Base-by-base conservation (phyloP, 2,329 filamentous ascomycete species). In the Colletotrichum salicis region DNA sequence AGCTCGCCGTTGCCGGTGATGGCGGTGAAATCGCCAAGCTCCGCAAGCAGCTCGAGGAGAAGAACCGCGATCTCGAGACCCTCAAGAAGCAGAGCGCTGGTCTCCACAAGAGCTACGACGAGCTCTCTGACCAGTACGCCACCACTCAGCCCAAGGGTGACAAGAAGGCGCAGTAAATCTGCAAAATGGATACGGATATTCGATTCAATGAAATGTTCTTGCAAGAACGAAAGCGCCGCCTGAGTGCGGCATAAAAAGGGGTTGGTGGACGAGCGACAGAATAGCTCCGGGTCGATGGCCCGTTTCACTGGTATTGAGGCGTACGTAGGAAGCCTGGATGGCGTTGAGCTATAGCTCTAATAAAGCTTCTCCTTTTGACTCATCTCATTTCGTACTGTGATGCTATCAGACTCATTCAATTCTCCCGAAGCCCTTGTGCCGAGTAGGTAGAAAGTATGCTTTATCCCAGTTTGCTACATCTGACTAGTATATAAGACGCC, bases 31-130 rank as follows among this genome's bases (percentile, higher is more conserved):
- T 98, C 74, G 89, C 88, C 65, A 82, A 84, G 70, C 88, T 95
- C 73, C 90, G 87, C 84, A 87, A 89, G 85, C 87, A 97, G 81
- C 87, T 97, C 74, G 90, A 91, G 73, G 87, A 90, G 82, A 95
- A 95, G 86, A 93, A 98, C 76, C 89, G 88, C 76, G 95, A 98
- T 78, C 90, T 98, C 76, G 90, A 93, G 84, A 94, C 90, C 69
- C 86, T 98, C 77, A 97, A 97, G 92, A 97, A 97, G 88, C 96
- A 99, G 89, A 90, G 91, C 74, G 90, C 93, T 80, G 93, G 93
- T 63, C 88, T 98, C 72, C 91, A 91, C 82, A 89, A 91, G 80
- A 95, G 97, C 86, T 98, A 98, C 84, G 90, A 94, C 81, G 90
- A 92, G 76, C 87, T 98, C 77, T 91, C 94, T 75, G 95, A 98